Conservation (phyloP, 371 early-diverging fungal species). For the Mycotypha africana region DNA sequence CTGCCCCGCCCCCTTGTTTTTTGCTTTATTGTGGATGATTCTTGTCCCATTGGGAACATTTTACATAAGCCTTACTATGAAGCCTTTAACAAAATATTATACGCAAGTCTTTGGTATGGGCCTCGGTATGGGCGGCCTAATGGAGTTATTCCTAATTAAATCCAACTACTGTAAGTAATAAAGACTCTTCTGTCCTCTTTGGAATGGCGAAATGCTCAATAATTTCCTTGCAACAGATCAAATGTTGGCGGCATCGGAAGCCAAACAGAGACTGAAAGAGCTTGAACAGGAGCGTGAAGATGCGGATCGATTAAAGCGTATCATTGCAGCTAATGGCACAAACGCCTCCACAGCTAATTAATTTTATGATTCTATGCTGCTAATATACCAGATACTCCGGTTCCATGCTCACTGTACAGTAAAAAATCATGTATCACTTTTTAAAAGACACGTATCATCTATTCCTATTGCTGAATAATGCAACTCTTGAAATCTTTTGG, state of each 20-base stretch:
- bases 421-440: too few species aligned
- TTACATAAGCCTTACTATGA: too few species aligned
- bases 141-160: slow-evolving; percentile 39
- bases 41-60: too few species aligned
- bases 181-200: not conserved
- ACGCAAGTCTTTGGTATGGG: slow-evolving; percentile 39
- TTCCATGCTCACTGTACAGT: too few species aligned
- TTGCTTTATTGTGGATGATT: too few species aligned
- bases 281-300: slow-evolving; percentile 33
- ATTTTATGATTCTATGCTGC: too few species aligned
- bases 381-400: too few species aligned
- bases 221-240: slow-evolving; percentile 20
- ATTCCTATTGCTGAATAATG: too few species aligned
- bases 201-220: not conserved
- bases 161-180: slow-evolving; percentile 39
- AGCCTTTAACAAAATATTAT: slow-evolving; percentile 24
- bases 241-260: slow-evolving; percentile 47
- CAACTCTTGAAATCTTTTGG: too few species aligned
- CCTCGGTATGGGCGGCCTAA: slow-evolving; percentile 24
- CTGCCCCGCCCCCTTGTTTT: too few species aligned
- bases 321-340: slow-evolving; percentile 3
- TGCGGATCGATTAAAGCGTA: slow-evolving; percentile 23
- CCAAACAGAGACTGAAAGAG: slow-evolving; percentile 33
- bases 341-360: too few species aligned
- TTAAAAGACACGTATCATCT: too few species aligned